Conservation (phyloP, 495 filamentous ascomycete genomes). For the Stereocaulon alpinum region DNA sequence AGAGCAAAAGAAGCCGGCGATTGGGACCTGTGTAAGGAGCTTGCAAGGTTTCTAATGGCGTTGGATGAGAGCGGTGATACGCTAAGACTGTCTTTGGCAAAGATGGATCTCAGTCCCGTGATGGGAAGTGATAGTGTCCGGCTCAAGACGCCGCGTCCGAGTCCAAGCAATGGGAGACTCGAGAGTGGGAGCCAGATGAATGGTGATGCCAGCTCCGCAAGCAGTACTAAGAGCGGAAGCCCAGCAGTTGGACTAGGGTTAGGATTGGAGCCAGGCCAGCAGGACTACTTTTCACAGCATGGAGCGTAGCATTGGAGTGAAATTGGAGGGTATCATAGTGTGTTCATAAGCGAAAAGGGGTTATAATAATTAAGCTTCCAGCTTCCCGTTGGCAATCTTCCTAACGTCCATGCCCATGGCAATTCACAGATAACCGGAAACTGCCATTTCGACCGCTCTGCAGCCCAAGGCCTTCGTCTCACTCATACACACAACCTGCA, state of each 20-base stretch:
- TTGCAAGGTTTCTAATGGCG: constrained; percentile 85
- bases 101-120: constrained; percentile 40
- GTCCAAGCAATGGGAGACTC: not conserved
- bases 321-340: not conserved
- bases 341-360: no score
- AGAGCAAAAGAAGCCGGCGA: constrained; percentile 74
- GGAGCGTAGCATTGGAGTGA: not conserved
- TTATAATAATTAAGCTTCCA: no score
- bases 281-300: constrained; percentile 10
- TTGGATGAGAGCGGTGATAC: constrained; percentile 81
- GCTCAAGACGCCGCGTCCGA: constrained; percentile 10
- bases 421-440: no score
- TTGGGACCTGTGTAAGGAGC: constrained; percentile 94
- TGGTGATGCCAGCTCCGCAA: not conserved
- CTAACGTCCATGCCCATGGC: no score
- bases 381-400: no score
- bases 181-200: not conserved
- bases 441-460: no score
- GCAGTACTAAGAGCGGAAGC: not conserved
- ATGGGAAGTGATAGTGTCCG: not conserved
- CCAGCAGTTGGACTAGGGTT: not conserved
- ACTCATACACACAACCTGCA: not conserved
- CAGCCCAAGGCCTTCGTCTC: not conserved
- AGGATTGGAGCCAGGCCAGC: not conserved
- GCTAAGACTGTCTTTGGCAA: constrained; percentile 63